A percentile compares a stretch with the other conserved stretches of the same genome.
These are phyloP conservation scores for Coniochaeta sp. DNA, from an alignment of 2,329 filamentous ascomycete genomes.

Conservation along the genomic window DNA sequence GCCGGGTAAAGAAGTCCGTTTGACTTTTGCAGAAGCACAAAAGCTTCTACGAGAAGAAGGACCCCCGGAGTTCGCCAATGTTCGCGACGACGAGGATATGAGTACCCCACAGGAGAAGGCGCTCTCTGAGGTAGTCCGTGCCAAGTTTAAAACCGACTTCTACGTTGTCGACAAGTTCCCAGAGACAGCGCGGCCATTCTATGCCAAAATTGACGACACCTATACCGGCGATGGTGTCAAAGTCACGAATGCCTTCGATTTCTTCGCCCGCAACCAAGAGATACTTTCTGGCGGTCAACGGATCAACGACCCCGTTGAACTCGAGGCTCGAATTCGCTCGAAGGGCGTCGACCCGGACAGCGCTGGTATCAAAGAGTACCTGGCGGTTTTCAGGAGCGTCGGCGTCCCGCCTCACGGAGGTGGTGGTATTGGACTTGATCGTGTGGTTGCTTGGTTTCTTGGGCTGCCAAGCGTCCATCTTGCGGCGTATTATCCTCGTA, in stretches of 20 bases:
- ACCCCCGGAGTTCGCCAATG: conserved; percentile 52
- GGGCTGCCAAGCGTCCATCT: conserved; percentile 51
- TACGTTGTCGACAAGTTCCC: conserved; percentile 93
- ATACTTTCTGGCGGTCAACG: conserved; percentile 83
- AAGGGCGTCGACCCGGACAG: conserved; percentile 69
- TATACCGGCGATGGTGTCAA: not conserved
- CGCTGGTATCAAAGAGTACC: conserved; percentile 74
- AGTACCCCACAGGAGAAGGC: conserved; percentile 70
- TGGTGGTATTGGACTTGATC: conserved; percentile 82
- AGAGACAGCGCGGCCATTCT: conserved; percentile 74
- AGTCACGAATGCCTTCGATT: conserved; percentile 61
- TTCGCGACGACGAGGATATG: conserved; percentile 67
- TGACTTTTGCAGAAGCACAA: conserved; percentile 68
- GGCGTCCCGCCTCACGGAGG: conserved; percentile 83
- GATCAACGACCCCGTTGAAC: conserved; percentile 66
- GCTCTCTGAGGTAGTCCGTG: conserved; percentile 71
- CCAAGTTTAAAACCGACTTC: conserved; percentile 87
- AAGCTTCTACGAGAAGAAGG: conserved; percentile 66
- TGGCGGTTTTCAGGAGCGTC: conserved; percentile 70
- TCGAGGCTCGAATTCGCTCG: conserved; percentile 64
- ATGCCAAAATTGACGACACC: conserved; percentile 65
- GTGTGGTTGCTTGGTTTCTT: conserved; percentile 63
- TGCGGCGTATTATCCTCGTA: conserved; percentile 49
- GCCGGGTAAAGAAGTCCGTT: conserved; percentile 61
- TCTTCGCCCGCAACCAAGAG: conserved; percentile 84